These are phyloP conservation scores for Ambrosia trifida DNA, from an alignment of 129 eudicot species.

Conservation along the genomic window DNA sequence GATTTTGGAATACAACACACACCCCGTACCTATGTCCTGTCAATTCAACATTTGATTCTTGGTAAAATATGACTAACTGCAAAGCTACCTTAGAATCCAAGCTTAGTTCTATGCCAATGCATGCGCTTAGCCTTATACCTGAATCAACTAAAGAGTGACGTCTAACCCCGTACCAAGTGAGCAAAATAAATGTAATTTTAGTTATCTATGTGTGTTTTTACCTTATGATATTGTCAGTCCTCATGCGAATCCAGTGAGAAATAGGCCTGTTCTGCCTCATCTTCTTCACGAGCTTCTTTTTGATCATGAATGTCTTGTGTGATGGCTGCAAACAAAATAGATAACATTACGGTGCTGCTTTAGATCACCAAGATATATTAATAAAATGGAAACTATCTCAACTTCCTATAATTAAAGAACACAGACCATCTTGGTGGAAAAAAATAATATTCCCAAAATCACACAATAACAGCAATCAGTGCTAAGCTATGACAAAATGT, in stretches of 20 bases:
- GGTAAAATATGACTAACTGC: too few species aligned
- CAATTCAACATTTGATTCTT: too few species aligned
- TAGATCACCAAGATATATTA: background rate
- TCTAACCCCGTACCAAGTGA: too few species aligned
- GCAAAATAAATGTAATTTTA: background rate
- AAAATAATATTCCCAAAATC: background rate
- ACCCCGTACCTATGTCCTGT: too few species aligned
- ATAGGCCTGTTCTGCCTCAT: conserved; percentile 92
- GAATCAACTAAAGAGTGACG: too few species aligned
- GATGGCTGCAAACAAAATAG: conserved; percentile 57
- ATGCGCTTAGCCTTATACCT: too few species aligned
- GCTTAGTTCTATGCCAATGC: too few species aligned
- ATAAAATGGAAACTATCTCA: background rate
- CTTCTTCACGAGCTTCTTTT: conserved; percentile 91
- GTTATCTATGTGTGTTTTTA: background rate
- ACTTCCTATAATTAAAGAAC: background rate
- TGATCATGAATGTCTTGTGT: conserved; percentile 82
- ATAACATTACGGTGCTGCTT: background rate
- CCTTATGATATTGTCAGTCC: conserved; percentile 90
- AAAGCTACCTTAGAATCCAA: too few species aligned
- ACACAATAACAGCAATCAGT: too few species aligned
- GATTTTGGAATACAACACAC: too few species aligned
- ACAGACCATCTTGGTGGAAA: background rate
- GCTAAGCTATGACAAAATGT: too few species aligned
- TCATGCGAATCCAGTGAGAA: conserved; percentile 91